Evolutionary conservation across 768 basidiomycete genomes (phyloP), one percentile per base, ranked within the genome.

Genomic region (Tulasnella sp.): DNA sequence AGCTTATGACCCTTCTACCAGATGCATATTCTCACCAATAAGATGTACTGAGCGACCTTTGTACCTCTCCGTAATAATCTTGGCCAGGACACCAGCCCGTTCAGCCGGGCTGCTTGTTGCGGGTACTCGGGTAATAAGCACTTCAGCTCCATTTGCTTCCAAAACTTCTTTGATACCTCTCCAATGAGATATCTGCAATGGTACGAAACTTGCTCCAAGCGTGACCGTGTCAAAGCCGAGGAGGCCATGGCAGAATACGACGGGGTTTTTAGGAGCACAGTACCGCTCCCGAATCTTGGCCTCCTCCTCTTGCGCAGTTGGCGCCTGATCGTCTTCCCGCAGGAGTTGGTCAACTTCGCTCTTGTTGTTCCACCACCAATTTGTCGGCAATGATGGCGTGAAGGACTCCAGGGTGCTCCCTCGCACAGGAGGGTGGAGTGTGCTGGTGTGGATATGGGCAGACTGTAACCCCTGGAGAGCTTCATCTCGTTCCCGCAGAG

Each of bases 231-330:
- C 94, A 80, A 96, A 96, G 0, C 95, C 94, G 10, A 98, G 88
- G 0, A 98, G 88, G 11, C 96, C 97, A 82, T 99, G 97, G 81
- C 97, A 99, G 84, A 99, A 98, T 1, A 99, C 92, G 69, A 98
- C 85, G 0, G 97, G 97, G 80, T 94, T 90, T 78, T 88, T 88
- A 0, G 96, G 92, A 0, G 93, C 87, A 5, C 89, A 88, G 82
- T 96, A 93, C 95, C 83, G 7, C 76, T 44, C n/a, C 46, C 83
- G 80, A 4, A 89, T 83, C 44, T 86, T 85, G 11, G 84, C 83
- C 55, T 86, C 86, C 80, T 88, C 87, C 80, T 87, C 85, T 77
- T 87, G 85, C 7, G 86, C 83, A 5, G 88, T 87, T 7, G 86
- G 86, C 5, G 86, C 85, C 61, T 87, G 85, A 81, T 92, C 90